Conservation (phyloP, 345 rosid genomes). For the Pugionium cornutum region DNA sequence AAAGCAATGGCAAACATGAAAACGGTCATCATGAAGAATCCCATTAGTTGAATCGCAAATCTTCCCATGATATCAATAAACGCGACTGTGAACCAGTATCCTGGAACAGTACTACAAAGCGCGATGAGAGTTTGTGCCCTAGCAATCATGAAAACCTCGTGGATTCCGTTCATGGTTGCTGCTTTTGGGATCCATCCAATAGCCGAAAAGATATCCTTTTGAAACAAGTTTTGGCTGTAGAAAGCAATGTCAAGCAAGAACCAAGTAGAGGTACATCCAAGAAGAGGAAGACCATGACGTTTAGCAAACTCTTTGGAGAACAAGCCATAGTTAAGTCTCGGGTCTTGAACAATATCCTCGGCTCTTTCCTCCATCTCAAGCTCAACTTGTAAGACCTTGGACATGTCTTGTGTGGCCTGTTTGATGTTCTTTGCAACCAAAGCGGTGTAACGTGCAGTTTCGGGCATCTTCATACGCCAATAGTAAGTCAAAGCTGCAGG, state of each 20-base stretch:
- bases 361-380: constrained; percentile 51
- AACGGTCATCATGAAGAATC: constrained; percentile 70
- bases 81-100: not conserved
- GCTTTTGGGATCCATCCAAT: no score
- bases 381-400: constrained; percentile 63
- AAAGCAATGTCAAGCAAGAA: constrained; percentile 35
- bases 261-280: constrained; percentile 64
- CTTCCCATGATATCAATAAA: constrained; percentile 62
- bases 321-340: constrained; percentile 48
- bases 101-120: no score
- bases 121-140: no score
- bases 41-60: constrained; percentile 64
- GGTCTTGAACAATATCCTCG: constrained; percentile 32
- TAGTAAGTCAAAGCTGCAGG: no score
- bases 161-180: no score
- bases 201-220: no score
- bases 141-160: no score
- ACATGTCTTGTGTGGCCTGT: constrained; percentile 70
- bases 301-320: constrained; percentile 47
- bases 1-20: constrained; percentile 76
- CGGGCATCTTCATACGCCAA: constrained; percentile 50
- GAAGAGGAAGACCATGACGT: constrained; percentile 28
- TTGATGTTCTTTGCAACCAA: constrained; percentile 67
- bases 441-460: constrained; percentile 82
- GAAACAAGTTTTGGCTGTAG: no score